phyloP scores from a whole-genome alignment of 305 asterid genomes.

The Solanum hybrid region DNA sequence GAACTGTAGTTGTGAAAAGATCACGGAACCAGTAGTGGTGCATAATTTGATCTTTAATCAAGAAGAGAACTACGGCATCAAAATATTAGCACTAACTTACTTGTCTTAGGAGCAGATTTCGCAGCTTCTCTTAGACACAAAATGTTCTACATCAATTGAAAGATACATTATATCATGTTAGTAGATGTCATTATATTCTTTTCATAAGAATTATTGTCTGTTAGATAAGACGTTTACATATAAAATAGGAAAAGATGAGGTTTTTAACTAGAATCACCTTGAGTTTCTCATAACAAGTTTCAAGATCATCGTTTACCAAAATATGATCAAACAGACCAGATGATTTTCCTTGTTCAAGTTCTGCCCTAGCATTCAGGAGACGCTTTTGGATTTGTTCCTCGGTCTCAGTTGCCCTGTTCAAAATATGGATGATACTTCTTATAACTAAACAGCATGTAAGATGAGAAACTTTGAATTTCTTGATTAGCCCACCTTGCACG shows the following conservation, averaged over 20 bases:
- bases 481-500: constrained; percentile 69
- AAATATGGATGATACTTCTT: not conserved
- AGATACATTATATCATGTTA: not conserved
- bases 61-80: not conserved
- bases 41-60: not conserved
- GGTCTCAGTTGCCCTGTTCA: constrained; percentile 71
- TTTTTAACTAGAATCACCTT: constrained; percentile 36
- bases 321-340: constrained; percentile 69
- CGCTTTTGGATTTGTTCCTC: constrained; percentile 89
- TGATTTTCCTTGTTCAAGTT: constrained; percentile 63
- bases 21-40: not conserved
- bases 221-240: not conserved
- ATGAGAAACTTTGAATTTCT: not conserved
- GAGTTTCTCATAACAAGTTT: constrained; percentile 52
- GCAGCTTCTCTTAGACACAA: constrained; percentile 37
- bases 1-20: constrained; percentile 19
- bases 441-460: not conserved
- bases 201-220: not conserved
- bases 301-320: constrained; percentile 66
- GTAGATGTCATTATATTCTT: not conserved
- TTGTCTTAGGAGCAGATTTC: constrained; percentile 21
- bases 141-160: constrained; percentile 34
- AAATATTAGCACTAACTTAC: constrained; percentile 29
- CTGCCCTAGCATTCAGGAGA: constrained; percentile 57
- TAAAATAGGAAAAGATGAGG: not conserved